phyloP scores from a whole-genome alignment of 257 asterid species.

The Fraxinus anomala region DNA sequence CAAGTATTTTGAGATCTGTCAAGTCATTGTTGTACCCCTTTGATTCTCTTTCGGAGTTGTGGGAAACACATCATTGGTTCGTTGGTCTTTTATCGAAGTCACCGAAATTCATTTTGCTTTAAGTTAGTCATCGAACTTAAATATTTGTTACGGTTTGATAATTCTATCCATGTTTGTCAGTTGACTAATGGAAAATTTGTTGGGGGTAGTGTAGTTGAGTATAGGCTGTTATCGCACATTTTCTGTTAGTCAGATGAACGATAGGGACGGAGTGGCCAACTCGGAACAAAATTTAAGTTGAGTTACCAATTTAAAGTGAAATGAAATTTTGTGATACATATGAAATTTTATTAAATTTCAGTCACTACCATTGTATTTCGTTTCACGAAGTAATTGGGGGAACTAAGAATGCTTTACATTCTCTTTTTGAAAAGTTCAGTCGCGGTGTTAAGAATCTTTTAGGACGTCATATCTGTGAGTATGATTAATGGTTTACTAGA shows the following conservation, averaged over 20 bases:
- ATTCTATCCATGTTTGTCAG: no score
- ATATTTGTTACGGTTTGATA: neutral
- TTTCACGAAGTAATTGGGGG: neutral
- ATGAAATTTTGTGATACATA: no score
- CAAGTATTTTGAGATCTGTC: neutral
- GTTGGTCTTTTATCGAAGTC: no score
- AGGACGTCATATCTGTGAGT: neutral
- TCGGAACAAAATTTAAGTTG: neutral
- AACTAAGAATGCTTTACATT: neutral
- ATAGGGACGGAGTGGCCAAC: neutral
- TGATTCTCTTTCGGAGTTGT: neutral
- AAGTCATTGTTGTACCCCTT: neutral
- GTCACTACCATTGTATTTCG: no score
- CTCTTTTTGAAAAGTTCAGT: slow-evolving; percentile 2
- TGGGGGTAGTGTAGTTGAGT: neutral
- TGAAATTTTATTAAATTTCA: no score
- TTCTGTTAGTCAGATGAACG: neutral
- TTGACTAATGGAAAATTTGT: neutral
- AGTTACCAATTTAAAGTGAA: no score
- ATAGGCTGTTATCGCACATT: neutral
- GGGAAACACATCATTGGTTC: neutral
- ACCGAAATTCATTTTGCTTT: no score
- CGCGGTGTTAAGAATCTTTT: neutral
- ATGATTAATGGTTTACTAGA: neutral
- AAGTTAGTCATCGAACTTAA: neutral